A percentile compares a stretch with the other conserved stretches of the same genome.
Conservation (phyloP, 78 protist genomes). For the Protostelium mycophagum region DNA sequence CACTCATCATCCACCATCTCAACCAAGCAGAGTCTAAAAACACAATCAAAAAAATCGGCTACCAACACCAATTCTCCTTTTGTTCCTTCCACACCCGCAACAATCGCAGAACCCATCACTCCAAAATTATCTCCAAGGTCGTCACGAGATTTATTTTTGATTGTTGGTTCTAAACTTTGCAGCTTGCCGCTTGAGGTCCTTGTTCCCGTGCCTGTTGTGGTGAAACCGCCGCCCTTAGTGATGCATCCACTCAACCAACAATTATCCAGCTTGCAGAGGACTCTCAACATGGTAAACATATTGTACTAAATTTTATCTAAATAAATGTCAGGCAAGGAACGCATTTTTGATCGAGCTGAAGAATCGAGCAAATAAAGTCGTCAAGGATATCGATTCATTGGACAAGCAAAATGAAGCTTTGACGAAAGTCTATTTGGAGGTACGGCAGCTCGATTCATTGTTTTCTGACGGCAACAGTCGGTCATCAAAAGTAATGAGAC, state of each 20-base stretch:
- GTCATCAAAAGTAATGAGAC: background rate
- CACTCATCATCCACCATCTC: background rate
- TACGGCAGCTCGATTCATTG: background rate
- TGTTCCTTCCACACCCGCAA: background rate
- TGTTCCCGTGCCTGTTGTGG: too few species aligned
- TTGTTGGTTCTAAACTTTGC: background rate
- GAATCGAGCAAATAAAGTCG: background rate
- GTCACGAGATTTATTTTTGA: background rate
- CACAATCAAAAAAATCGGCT: background rate
- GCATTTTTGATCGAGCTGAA: background rate
- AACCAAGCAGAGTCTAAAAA: background rate
- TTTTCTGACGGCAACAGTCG: background rate
- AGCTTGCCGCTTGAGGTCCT: too few species aligned
- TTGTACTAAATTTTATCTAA: background rate
- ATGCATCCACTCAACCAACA: background rate
- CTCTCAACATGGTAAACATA: background rate
- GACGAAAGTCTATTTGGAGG: background rate
- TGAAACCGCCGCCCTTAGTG: too few species aligned
- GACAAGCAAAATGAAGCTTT: background rate
- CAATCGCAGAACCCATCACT: background rate
- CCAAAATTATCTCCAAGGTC: background rate
- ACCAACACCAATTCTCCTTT: too few species aligned
- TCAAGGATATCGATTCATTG: background rate
- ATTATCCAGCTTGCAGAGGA: background rate
- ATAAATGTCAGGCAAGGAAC: background rate